Conservation (phyloP, 2,329 filamentous ascomycete species). For the Fusarium begoniae region DNA sequence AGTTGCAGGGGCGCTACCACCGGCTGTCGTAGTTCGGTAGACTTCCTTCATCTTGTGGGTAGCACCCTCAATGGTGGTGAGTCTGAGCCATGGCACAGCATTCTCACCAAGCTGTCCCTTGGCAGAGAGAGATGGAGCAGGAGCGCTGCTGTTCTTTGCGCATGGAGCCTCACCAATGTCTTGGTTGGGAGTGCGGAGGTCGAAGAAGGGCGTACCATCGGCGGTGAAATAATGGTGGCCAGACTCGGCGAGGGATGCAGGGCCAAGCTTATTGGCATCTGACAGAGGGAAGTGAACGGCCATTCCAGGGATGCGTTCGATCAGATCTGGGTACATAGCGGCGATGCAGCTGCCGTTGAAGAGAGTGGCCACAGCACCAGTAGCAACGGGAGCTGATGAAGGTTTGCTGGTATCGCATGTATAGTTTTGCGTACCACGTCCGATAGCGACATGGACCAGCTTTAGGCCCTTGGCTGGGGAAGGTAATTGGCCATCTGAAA, state of each 20-base stretch:
- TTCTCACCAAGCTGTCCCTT: constrained; percentile 69
- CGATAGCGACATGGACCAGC: constrained; percentile 82
- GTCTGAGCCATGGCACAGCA: constrained; percentile 83
- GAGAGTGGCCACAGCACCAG: constrained; percentile 82
- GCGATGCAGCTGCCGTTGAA: constrained; percentile 89
- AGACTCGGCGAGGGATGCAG: constrained; percentile 70
- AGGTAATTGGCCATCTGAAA: constrained; percentile 62
- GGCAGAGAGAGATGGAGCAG: constrained; percentile 70
- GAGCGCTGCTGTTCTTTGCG: constrained; percentile 67
- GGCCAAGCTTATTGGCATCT: constrained; percentile 55
- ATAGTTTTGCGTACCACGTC: constrained; percentile 94
- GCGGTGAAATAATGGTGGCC: constrained; percentile 86
- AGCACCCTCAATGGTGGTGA: constrained; percentile 62
- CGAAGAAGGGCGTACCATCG: constrained; percentile 78
- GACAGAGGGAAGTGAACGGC: constrained; percentile 73
- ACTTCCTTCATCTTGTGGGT: constrained; percentile 75
- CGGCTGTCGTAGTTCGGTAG: constrained; percentile 85
- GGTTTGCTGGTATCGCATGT: constrained; percentile 75
- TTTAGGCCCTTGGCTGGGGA: constrained; percentile 66
- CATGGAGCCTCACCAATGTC: constrained; percentile 69
- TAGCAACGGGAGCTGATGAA: constrained; percentile 68
- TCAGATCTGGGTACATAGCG: constrained; percentile 72
- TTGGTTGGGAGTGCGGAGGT: constrained; percentile 68
- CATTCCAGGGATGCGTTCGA: constrained; percentile 71
- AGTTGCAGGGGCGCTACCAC: constrained; percentile 77